Base-by-base conservation (phyloP, 202 grass and related monocot genomes). In the Eragrostis tef region DNA sequence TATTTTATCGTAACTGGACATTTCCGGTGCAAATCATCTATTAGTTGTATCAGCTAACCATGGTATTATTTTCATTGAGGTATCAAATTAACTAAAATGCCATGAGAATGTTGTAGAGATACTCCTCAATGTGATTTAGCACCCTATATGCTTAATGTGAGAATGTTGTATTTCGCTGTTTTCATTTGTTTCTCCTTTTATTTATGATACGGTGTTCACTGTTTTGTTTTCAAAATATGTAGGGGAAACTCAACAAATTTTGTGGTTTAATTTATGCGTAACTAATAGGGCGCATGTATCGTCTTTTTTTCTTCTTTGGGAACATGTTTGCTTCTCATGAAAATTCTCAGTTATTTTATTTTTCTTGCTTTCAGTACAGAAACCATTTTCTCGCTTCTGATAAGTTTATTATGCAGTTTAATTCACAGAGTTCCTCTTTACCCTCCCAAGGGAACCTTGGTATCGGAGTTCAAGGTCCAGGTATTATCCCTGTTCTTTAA, bases 401-500 rank as follows among this genome's bases (percentile, higher is more conserved):
- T 70, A 74, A n/a, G 29, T 69, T 80, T 76, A n/a, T 92, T 72
- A 43, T 88, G 84, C 85, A 93, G 86, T 90, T 94, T 71, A 98
- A 88, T 89, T 82, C 91, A 81, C 94, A 98, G 88, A 89, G 47
- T 78, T 78, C 86, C 56, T 84, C 90, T 76, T 61, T 91, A 60
- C 67, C 90, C 61, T 83, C 90, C 66, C 94, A 97, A 90, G 84
- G 79, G 42, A 87, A 82, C 62, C 57, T 91, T 48, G 90, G 86
- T 3, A 75, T 87, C 72, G 90, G 86, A 61, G 88, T 72, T 73
- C 94, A 91, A 83, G 92, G 81, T 67, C 50, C 84, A 93, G 90
- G 89, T 91, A 88, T 88, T 72, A 20, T 45, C 82, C 80, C 72
- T 90, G 62, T 61, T 68, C 62, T 74, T 26, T 79, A 63, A 31